Evolutionary conservation across 305 asterid genomes (phyloP).

Genomic region (Plantago coronopus): DNA sequence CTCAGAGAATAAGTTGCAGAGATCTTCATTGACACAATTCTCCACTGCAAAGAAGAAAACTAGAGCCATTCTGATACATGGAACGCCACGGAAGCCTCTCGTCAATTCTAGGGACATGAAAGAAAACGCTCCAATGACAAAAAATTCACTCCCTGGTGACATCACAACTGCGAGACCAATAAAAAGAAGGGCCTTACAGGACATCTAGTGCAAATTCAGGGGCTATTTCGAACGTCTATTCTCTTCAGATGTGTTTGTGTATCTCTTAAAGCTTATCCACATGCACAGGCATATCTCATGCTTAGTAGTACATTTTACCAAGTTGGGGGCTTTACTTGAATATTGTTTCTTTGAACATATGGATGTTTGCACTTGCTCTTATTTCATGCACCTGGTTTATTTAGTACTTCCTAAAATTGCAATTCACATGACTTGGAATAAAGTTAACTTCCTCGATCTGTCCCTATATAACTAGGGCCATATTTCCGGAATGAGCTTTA

Average conservation of each 20-base stretch:
- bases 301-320: slow-evolving; percentile 7
- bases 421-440: too few species aligned
- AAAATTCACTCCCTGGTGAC: slow-evolving; percentile 34
- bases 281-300: slow-evolving; percentile 36
- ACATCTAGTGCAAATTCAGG: slow-evolving; percentile 32
- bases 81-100: slow-evolving; percentile 51
- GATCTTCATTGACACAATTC: slow-evolving; percentile 18
- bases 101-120: slow-evolving; percentile 39
- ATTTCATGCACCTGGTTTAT: too few species aligned
- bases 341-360: too few species aligned
- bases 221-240: neutral
- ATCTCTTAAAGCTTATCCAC: too few species aligned
- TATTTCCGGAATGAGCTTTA: too few species aligned
- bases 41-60: slow-evolving; percentile 35
- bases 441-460: too few species aligned
- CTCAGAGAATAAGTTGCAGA: neutral
- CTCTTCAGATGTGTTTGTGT: neutral
- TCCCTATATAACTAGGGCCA: too few species aligned
- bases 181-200: slow-evolving; percentile 48
- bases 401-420: too few species aligned
- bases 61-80: slow-evolving; percentile 62
- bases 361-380: too few species aligned
- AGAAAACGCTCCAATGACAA: slow-evolving; percentile 42
- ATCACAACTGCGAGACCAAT: slow-evolving; percentile 43
- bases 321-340: too few species aligned